Percentiles rank a stretch among this genome's conserved stretches.
phyloP scores from a whole-genome alignment of 305 asterid species.

The Solanum hybrid region DNA sequence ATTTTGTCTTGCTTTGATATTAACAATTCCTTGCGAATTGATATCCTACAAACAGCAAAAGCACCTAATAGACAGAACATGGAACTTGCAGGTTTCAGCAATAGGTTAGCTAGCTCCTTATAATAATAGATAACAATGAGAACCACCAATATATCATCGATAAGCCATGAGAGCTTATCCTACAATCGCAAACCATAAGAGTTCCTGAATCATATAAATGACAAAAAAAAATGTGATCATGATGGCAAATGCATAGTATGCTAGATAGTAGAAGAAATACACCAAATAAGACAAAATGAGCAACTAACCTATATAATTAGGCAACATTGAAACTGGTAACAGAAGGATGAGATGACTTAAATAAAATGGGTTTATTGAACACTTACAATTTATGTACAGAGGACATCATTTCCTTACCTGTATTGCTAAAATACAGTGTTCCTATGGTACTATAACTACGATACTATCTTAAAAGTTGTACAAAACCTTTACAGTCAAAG shows the following conservation, averaged over 20 bases:
- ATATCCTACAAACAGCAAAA: not conserved
- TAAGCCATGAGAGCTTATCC: not conserved
- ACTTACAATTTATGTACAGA: slow-evolving; percentile 64
- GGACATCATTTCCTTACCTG: slow-evolving; percentile 42
- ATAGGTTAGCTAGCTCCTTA: not conserved
- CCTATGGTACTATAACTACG: slow-evolving; percentile 47
- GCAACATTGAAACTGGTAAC: not conserved
- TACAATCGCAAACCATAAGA: not conserved
- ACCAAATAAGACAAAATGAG: not conserved
- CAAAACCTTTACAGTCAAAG: slow-evolving; percentile 68
- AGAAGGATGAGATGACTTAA: not conserved
- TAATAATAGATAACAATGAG: not conserved
- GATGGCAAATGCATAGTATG: not conserved
- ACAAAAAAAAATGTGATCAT: not conserved
- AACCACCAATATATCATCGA: not conserved
- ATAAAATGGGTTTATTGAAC: slow-evolving; percentile 44
- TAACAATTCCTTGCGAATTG: not conserved
- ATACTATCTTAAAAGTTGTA: slow-evolving; percentile 38
- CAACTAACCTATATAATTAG: not conserved
- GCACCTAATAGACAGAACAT: not conserved
- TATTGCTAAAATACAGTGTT: slow-evolving; percentile 52
- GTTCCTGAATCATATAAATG: not conserved
- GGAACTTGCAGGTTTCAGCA: not conserved
- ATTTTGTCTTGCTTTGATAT: not conserved
- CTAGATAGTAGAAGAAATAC: not conserved